Evolutionary conservation across 164 flowering plant genomes (phyloP), one percentile per base, ranked within the genome.

Genomic region (Magnolia changhungtana): DNA sequence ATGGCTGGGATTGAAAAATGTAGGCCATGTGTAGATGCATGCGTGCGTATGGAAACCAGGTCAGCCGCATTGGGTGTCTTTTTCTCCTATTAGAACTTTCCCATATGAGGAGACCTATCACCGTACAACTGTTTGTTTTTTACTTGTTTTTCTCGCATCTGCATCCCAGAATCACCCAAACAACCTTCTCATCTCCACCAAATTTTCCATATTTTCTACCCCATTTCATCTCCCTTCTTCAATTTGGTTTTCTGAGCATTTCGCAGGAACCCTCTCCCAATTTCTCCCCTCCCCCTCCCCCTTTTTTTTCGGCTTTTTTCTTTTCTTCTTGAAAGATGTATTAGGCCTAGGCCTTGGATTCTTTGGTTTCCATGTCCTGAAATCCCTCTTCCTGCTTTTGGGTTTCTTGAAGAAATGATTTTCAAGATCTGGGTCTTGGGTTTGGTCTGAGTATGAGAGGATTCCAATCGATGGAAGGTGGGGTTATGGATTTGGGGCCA

Each of bases 341-440:
- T 16, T 55, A 55, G 61, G 61, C 19, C 61, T 11, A 55, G 61
- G 61, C 61, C 61, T 8, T 55, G 61, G 61, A 55, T 55, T 55
- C 61, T 55, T 16, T 11, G 67, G 24, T 19, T 64, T 68, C 31
- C 16, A 8, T 16, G 71, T 19, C 16, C 37, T 18, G 21, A 21
- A 29, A 65, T 24, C 31, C 11, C 45, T 19, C 18, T 29, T 29
- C 9, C 16, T 64, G 67, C 67, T n/a, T 8, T n/a, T 68, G 58
- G 72, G 72, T 49, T 70, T 9, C 51, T 24, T 3, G 11, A 29
- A 71, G 72, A 21, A 66, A 74, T 74, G 81, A 71, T 52, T 67
- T 73, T 69, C 50, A 75, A 37, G 78, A 78, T 77, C 75, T 81
- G 81, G 81, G 68, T 67, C 64, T 75, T 80, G 77, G 85, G 84